Evolutionary conservation across 352 stramenopile species (phyloP).

Genomic region (Globisporangium nodosum): DNA sequence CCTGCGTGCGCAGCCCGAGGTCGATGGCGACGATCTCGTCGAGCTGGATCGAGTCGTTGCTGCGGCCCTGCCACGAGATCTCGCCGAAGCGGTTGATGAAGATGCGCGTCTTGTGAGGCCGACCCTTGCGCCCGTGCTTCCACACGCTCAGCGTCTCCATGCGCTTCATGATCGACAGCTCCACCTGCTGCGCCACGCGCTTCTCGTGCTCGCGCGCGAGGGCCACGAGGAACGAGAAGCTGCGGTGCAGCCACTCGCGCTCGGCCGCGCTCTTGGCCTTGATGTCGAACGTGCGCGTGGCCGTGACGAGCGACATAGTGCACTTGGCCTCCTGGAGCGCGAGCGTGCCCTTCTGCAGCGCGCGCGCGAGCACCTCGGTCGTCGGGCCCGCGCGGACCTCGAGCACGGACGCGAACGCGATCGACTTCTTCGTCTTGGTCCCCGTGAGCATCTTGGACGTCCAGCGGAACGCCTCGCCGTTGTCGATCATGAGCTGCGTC

Average conservation of each 20-base stretch:
- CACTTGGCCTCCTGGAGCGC: constrained; percentile 51
- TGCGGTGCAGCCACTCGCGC: constrained; percentile 73
- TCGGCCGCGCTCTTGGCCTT: constrained; percentile 61
- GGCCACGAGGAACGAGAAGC: constrained; percentile 64
- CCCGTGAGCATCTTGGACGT: constrained; percentile 62
- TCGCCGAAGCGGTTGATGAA: constrained; percentile 81
- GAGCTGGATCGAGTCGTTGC: constrained; percentile 67
- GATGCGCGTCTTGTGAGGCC: constrained; percentile 78
- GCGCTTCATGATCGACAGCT: constrained; percentile 82
- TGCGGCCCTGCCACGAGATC: constrained; percentile 77
- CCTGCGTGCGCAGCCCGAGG: constrained; percentile 47
- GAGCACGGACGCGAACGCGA: constrained; percentile 53
- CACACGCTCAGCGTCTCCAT: constrained; percentile 65
- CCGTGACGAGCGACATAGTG: constrained; percentile 72
- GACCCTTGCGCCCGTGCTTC: constrained; percentile 75
- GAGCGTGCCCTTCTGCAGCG: constrained; percentile 66
- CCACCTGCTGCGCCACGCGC: constrained; percentile 69
- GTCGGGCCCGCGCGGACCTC: constrained; percentile 45
- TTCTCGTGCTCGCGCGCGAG: constrained; percentile 70
- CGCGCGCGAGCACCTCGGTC: constrained; percentile 59
- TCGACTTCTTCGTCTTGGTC: constrained; percentile 61
- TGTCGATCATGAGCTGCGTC: constrained; percentile 71
- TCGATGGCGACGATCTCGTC: constrained; percentile 64
- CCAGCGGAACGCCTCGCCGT: constrained; percentile 74
- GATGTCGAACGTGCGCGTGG: constrained; percentile 70